Percentiles rank a stretch among this genome's conserved stretches.
Evolutionary conservation across 2,329 filamentous ascomycete species (phyloP).

Genomic region (Cladosporium sp.): DNA sequence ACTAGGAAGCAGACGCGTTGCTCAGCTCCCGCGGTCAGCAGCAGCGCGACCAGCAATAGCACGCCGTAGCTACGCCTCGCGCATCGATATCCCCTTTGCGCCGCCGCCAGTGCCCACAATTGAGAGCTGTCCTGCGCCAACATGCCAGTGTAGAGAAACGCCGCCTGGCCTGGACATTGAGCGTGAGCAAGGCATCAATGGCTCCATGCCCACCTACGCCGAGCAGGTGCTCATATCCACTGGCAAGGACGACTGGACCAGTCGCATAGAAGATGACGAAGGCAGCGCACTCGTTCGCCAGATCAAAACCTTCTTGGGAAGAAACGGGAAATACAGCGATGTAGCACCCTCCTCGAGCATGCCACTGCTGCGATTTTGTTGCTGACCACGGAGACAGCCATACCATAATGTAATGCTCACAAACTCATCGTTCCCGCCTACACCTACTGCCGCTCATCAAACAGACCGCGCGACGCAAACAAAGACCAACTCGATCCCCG

Average conservation of each 20-base stretch:
- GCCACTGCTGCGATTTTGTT: background rate
- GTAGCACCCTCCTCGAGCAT: conserved; percentile 38
- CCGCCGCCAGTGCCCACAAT: conserved; percentile 47
- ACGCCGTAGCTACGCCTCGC: conserved; percentile 14
- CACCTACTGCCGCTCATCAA: conserved; percentile 28
- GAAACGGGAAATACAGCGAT: conserved; percentile 46
- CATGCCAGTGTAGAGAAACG: conserved; percentile 70
- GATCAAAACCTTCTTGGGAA: conserved; percentile 58
- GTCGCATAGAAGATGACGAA: conserved; percentile 77
- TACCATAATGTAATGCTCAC: conserved; percentile 79
- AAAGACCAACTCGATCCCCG: conserved; percentile 21
- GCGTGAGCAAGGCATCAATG: conserved; percentile 65
- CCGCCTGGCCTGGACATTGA: conserved; percentile 73
- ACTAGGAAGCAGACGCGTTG: background rate
- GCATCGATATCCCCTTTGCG: conserved; percentile 35
- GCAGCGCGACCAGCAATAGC: background rate
- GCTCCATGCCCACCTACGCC: conserved; percentile 73
- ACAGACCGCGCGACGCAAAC: conserved; percentile 22
- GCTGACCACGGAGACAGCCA: conserved; percentile 56
- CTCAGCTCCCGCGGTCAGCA: conserved; percentile 1
- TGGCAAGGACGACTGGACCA: conserved; percentile 76
- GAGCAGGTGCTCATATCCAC: conserved; percentile 85
- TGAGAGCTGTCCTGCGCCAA: conserved; percentile 69
- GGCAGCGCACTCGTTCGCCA: conserved; percentile 62
- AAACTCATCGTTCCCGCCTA: conserved; percentile 71